phyloP scores from a whole-genome alignment of 139 green algal species.

The Picochlorum sp. region DNA sequence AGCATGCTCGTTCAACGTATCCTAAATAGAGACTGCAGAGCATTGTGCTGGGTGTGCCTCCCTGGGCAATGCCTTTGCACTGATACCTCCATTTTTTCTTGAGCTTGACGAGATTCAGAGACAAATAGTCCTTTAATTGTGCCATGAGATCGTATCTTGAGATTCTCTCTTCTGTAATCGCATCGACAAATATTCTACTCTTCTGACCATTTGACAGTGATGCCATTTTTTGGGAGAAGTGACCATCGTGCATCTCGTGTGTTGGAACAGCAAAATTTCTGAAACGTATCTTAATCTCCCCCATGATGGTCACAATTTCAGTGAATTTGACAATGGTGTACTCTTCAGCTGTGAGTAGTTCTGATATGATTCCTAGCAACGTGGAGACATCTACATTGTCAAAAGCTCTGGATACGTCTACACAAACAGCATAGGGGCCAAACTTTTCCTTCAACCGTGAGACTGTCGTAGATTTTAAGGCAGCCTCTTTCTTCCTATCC shows the following conservation, averaged over 20 bases:
- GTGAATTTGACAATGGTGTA: constrained; percentile 56
- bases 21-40: constrained; percentile 88
- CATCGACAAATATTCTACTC: constrained; percentile 27
- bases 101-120: constrained; percentile 57
- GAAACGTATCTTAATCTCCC: constrained; percentile 23
- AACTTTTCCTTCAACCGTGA: not conserved
- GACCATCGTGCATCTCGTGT: not conserved
- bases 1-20: constrained; percentile 56
- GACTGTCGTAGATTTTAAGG: constrained; percentile 6
- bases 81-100: constrained; percentile 62
- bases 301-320: constrained; percentile 42
- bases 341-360: constrained; percentile 30
- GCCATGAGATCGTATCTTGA: constrained; percentile 21
- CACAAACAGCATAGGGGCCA: constrained; percentile 53
- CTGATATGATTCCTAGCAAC: constrained; percentile 43
- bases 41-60: constrained; percentile 68
- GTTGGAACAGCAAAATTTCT: constrained; percentile 16
- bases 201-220: constrained; percentile 7
- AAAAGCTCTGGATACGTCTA: constrained; percentile 71
- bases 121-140: constrained; percentile 64
- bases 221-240: constrained; percentile 12
- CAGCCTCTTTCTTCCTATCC: not conserved
- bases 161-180: constrained; percentile 32
- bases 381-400: constrained; percentile 51
- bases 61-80: constrained; percentile 65